These are phyloP conservation scores for Paradendryphiella salina DNA, from an alignment of 2,329 filamentous ascomycete species.

Conservation along the genomic window DNA sequence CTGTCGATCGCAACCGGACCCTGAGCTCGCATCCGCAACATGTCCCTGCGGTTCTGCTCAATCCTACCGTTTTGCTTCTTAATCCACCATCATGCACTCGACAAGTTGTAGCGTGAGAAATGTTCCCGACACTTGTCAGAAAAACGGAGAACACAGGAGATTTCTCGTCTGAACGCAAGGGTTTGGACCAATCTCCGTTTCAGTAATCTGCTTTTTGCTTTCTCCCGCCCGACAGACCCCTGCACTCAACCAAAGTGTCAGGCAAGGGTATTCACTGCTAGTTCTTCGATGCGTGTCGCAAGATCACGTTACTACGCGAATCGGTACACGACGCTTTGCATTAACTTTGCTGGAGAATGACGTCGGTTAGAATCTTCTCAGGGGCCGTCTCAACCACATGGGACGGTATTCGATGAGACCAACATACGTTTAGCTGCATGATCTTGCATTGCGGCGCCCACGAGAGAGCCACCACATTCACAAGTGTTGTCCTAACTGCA, in stretches of 20 bases:
- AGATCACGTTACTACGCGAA: background rate
- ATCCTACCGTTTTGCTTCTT: too few relatives aligned
- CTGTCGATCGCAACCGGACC: background rate
- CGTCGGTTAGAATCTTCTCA: background rate
- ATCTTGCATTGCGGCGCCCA: constrained; percentile 12
- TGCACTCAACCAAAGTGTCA: too few relatives aligned
- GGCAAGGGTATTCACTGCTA: background rate
- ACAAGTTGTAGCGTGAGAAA: too few relatives aligned
- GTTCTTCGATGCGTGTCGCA: background rate
- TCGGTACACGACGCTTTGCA: constrained; percentile 6
- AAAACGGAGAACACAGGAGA: too few relatives aligned
- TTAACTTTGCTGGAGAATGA: constrained; percentile 3
- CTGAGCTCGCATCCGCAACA: background rate
- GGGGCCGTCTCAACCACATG: background rate
- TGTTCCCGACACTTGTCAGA: too few relatives aligned
- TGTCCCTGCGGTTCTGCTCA: too few relatives aligned
- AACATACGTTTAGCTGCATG: constrained; percentile 8
- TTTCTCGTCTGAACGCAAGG: too few relatives aligned
- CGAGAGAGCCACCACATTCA: background rate
- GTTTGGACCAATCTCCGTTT: too few relatives aligned
- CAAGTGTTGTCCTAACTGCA: background rate
- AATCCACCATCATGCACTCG: too few relatives aligned
- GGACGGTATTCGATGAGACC: background rate
- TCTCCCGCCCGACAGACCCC: too few relatives aligned
- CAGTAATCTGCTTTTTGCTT: background rate